Conservation (phyloP, 306 rosid genomes). For the Pyrus communis region DNA sequence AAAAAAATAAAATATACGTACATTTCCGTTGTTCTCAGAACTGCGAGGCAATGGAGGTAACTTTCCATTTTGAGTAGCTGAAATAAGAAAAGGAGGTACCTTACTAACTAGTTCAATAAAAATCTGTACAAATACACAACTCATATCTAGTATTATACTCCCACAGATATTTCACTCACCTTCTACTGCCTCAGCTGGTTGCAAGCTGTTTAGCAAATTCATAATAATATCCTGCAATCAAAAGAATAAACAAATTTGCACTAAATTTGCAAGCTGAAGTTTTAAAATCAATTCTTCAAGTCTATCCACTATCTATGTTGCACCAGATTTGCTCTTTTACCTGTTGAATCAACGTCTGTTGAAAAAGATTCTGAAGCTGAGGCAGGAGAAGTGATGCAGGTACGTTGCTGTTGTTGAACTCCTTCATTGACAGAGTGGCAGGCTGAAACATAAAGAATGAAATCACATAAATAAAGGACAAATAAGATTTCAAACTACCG, state of each 20-base stretch:
- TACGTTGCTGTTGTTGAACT: slow-evolving; percentile 42
- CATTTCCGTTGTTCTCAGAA: slow-evolving; percentile 85
- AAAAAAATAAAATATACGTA: slow-evolving; percentile 30
- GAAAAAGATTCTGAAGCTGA: slow-evolving; percentile 86
- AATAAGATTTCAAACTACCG: neutral
- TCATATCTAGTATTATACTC: slow-evolving; percentile 4
- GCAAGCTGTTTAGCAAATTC: slow-evolving; percentile 70
- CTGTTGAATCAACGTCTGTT: slow-evolving; percentile 93
- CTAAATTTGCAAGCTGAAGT: slow-evolving; percentile 3
- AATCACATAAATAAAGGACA: neutral
- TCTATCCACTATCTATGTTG: neutral
- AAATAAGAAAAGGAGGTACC: slow-evolving; percentile 19
- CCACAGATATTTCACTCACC: slow-evolving; percentile 47
- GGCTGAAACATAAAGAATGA: slow-evolving; percentile 40
- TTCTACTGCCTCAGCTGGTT: slow-evolving; percentile 58
- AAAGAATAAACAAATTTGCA: slow-evolving; percentile 10
- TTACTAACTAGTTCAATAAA: slow-evolving; percentile 13
- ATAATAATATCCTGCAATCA: slow-evolving; percentile 72
- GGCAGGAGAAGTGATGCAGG: slow-evolving; percentile 70
- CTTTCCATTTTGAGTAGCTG: slow-evolving; percentile 85
- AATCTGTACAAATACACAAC: slow-evolving; percentile 7
- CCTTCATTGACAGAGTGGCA: slow-evolving; percentile 46
- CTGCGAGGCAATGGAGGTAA: slow-evolving; percentile 73
- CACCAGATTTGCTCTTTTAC: slow-evolving; percentile 30
- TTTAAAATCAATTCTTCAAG: slow-evolving; percentile 1